Conservation (phyloP, 305 asterid species). For the Fraxinus dipetala region DNA sequence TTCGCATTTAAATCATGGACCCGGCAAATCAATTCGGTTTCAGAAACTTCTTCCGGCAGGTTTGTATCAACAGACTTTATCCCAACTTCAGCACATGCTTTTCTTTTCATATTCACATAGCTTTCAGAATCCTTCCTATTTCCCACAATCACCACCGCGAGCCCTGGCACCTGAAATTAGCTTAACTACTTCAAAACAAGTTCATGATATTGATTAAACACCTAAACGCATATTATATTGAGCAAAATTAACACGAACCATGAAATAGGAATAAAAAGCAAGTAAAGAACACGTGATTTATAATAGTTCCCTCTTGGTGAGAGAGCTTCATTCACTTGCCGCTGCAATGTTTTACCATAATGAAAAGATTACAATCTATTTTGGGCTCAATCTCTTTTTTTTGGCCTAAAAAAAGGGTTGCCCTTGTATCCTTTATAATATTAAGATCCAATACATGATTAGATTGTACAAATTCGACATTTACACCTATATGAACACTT, state of each 20-base stretch:
- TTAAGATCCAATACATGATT: background rate
- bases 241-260: background rate
- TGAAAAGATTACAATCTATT: background rate
- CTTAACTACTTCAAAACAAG: constrained; percentile 2
- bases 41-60: constrained; percentile 70
- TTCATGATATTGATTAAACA: background rate
- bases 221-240: background rate
- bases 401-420: background rate
- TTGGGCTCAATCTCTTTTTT: background rate
- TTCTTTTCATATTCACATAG: constrained; percentile 90
- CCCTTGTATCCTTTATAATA: background rate
- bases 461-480: background rate
- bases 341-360: background rate
- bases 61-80: constrained; percentile 70
- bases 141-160: constrained; percentile 94
- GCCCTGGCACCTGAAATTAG: constrained; percentile 77
- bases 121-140: constrained; percentile 86
- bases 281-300: background rate
- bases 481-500: background rate
- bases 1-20: constrained; percentile 76
- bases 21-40: constrained; percentile 67
- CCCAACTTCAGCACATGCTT: constrained; percentile 88
- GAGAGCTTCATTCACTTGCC: background rate
- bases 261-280: background rate
- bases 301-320: background rate